These are phyloP conservation scores for Ceratocystis cubensis DNA, from an alignment of 2,329 filamentous ascomycete genomes.

Conservation along the genomic window DNA sequence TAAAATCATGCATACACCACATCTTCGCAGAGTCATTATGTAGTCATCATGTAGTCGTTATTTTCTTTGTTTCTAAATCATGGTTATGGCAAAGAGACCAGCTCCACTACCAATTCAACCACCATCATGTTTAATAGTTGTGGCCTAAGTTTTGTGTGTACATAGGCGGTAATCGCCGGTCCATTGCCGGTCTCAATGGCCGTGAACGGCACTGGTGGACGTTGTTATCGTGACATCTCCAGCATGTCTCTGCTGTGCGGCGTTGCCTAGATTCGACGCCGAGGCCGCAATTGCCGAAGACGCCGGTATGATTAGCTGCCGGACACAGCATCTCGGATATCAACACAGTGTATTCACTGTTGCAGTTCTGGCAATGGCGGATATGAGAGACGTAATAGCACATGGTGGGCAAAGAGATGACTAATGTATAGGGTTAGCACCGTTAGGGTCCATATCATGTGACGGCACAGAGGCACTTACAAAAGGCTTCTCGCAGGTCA, in stretches of 20 bases:
- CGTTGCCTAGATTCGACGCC: constrained; percentile 27
- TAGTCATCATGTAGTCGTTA: background rate
- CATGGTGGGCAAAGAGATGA: constrained; percentile 26
- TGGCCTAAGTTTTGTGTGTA: background rate
- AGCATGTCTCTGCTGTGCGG: constrained; percentile 28
- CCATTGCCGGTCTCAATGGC: constrained; percentile 15
- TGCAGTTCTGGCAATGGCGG: constrained; percentile 29
- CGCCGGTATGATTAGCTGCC: constrained; percentile 25
- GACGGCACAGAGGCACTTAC: background rate
- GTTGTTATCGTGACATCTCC: constrained; percentile 26
- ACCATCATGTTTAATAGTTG: background rate
- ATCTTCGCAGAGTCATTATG: too few species aligned
- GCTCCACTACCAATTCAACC: background rate
- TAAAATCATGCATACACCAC: too few species aligned
- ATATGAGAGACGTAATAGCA: constrained; percentile 31
- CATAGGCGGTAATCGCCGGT: constrained; percentile 18
- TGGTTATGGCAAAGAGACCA: background rate
- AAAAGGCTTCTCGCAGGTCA: background rate
- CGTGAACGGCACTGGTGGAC: constrained; percentile 15
- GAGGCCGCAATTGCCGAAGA: constrained; percentile 31
- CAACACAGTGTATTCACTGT: constrained; percentile 29
- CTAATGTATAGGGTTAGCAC: background rate
- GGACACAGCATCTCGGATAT: constrained; percentile 30
- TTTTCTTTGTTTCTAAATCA: background rate
- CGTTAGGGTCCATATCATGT: constrained; percentile 28